These are phyloP conservation scores for Pyrenochaeta sp. DNA, from an alignment of 2,329 filamentous ascomycete genomes.

Conservation along the genomic window DNA sequence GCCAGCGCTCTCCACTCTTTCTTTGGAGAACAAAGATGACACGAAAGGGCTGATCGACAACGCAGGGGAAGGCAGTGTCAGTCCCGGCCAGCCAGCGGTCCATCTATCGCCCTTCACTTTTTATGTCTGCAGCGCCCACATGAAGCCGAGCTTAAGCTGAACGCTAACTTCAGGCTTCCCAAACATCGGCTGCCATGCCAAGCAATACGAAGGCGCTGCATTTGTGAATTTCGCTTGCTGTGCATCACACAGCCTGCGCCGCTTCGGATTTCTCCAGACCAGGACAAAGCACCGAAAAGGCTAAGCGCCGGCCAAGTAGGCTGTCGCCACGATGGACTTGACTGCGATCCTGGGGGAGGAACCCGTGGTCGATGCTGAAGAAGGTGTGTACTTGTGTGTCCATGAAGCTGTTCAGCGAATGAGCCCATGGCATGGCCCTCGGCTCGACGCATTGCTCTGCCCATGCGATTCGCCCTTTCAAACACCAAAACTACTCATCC, in stretches of 20 bases:
- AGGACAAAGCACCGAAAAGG: constrained; percentile 6
- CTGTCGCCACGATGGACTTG: constrained; percentile 20
- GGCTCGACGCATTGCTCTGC: constrained; percentile 24
- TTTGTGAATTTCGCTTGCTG: constrained; percentile 8
- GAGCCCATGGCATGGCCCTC: constrained; percentile 16
- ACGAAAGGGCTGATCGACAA: neutral
- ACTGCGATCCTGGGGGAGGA: constrained; percentile 51
- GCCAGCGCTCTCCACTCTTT: neutral
- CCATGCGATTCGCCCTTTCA: constrained; percentile 28
- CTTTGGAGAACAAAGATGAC: neutral
- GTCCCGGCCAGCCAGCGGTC: neutral
- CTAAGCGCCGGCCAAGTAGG: constrained; percentile 6
- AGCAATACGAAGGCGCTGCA: constrained; percentile 7
- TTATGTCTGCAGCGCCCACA: neutral
- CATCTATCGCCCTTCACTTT: neutral
- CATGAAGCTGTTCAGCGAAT: constrained; percentile 13
- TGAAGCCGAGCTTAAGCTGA: constrained; percentile 7
- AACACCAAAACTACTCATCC: neutral
- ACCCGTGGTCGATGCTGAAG: constrained; percentile 65
- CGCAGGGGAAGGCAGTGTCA: neutral
- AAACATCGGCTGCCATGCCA: constrained; percentile 9
- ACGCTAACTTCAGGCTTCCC: neutral
- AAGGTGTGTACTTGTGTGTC: constrained; percentile 57
- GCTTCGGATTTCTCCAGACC: neutral
- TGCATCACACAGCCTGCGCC: constrained; percentile 6